Percentiles rank a stretch among this genome's conserved stretches.
Evolutionary conservation across 2,329 filamentous ascomycete genomes (phyloP).

Genomic region (Bipolaris cookei): DNA sequence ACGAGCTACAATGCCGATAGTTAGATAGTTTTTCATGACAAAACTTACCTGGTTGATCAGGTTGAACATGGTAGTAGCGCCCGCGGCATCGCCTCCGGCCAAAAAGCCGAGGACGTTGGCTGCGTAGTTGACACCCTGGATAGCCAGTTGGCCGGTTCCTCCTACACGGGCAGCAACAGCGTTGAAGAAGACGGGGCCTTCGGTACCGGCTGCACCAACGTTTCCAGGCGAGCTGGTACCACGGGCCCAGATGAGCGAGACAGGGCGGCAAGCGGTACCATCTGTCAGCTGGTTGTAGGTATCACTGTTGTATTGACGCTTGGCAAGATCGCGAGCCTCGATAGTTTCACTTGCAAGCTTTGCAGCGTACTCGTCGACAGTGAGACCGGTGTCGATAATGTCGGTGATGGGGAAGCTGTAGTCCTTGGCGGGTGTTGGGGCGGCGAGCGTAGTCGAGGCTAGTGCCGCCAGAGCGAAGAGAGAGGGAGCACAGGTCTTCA

Average conservation of each 20-base stretch:
- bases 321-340: slow-evolving; percentile 17
- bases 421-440: slow-evolving; percentile 24
- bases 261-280: slow-evolving; percentile 50
- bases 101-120: slow-evolving; percentile 55
- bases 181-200: slow-evolving; percentile 57
- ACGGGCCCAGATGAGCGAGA: slow-evolving; percentile 63
- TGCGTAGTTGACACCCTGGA: slow-evolving; percentile 64
- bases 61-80: slow-evolving; percentile 54
- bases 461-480: slow-evolving; percentile 28
- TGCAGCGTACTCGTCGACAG: slow-evolving; percentile 32
- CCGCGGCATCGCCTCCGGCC: slow-evolving; percentile 53
- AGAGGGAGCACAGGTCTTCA: slow-evolving; percentile 28
- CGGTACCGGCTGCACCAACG: slow-evolving; percentile 56
- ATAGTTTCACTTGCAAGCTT: slow-evolving; percentile 25
- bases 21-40: too few relatives aligned
- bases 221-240: slow-evolving; percentile 61
- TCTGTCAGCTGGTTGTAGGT: slow-evolving; percentile 44
- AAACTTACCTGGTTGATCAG: slow-evolving; percentile 44
- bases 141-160: slow-evolving; percentile 51
- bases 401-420: slow-evolving; percentile 38
- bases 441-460: slow-evolving; percentile 22
- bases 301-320: slow-evolving; percentile 30
- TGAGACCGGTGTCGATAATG: slow-evolving; percentile 31
- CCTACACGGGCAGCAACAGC: slow-evolving; percentile 53
- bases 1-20: too few relatives aligned